phyloP scores from a whole-genome alignment of 345 rosid species.

The Limnanthes douglasii region DNA sequence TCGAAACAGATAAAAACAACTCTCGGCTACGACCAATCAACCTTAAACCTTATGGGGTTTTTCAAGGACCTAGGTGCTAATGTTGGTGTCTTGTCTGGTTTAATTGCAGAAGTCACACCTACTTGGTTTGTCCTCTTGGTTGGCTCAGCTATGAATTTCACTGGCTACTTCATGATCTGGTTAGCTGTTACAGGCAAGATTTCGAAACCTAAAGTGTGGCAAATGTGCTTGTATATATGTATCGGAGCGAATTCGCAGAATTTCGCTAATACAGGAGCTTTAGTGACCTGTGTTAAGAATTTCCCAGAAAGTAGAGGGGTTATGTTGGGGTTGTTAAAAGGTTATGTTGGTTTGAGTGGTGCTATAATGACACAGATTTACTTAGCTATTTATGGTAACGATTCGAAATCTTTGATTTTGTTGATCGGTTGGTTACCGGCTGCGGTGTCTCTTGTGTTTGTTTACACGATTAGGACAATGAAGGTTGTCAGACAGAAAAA shows the following conservation, averaged over 20 bases:
- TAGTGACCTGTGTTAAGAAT: constrained; percentile 74
- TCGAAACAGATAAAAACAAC: constrained; percentile 59
- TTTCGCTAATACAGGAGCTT: constrained; percentile 77
- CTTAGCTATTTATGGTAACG: constrained; percentile 64
- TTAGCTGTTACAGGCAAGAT: constrained; percentile 46
- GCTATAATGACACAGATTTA: constrained; percentile 76
- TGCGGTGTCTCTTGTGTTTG: constrained; percentile 56
- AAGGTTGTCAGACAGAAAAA: constrained; percentile 33
- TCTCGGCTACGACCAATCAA: constrained; percentile 73
- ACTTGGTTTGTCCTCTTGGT: constrained; percentile 73
- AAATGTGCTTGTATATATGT: constrained; percentile 70
- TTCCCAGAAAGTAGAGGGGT: constrained; percentile 81
- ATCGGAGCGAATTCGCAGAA: constrained; percentile 78
- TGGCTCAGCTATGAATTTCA: constrained; percentile 75
- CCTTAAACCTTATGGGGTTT: constrained; percentile 68
- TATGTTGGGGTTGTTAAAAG: constrained; percentile 70
- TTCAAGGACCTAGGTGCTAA: constrained; percentile 88
- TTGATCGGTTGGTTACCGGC: constrained; percentile 82
- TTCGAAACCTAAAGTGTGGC: constrained; percentile 62
- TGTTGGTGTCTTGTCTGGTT: constrained; percentile 60
- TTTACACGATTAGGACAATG: constrained; percentile 41
- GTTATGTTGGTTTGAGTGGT: constrained; percentile 74
- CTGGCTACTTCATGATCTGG: constrained; percentile 86
- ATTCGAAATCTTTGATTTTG: constrained; percentile 56
- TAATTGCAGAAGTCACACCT: constrained; percentile 77